Percentiles rank a stretch among this genome's conserved stretches.
Evolutionary conservation across 257 asterid genomes (phyloP).

Genomic region (Dorcoceras hygrometricum): DNA sequence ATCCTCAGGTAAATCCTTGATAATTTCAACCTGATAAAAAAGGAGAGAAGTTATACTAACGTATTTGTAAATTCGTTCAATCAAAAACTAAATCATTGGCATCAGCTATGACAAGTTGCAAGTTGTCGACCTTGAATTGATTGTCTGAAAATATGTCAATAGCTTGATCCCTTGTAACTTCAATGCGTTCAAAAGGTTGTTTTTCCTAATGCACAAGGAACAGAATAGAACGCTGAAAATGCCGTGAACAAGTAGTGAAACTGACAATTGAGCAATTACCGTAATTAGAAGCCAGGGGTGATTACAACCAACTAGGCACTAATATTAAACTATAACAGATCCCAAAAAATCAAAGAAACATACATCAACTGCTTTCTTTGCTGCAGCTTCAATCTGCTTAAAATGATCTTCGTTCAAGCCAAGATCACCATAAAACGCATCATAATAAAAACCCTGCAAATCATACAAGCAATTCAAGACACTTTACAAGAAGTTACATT

Average conservation of each 20-base stretch:
- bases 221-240: constrained; percentile 7
- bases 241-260: background rate
- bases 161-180: constrained; percentile 85
- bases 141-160: constrained; percentile 90
- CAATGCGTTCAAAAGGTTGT: constrained; percentile 94
- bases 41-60: constrained; percentile 21
- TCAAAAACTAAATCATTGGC: constrained; percentile 1
- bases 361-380: constrained; percentile 84
- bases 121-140: constrained; percentile 63
- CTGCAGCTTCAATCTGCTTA: constrained; percentile 70
- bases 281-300: constrained; percentile 4
- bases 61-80: background rate
- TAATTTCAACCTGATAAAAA: constrained; percentile 74
- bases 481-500: constrained; percentile 7
- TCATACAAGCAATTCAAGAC: constrained; percentile 26
- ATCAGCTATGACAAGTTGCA: background rate
- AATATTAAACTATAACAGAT: constrained; percentile 11
- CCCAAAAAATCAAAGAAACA: constrained; percentile 23
- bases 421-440: constrained; percentile 88
- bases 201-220: constrained; percentile 53
- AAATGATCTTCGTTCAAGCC: constrained; percentile 91
- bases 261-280: background rate
- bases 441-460: constrained; percentile 91
- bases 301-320: constrained; percentile 15
- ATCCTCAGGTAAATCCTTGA: constrained; percentile 87